Conservation (phyloP, 208 protist genomes). For the Naegleria gruberi region DNA sequence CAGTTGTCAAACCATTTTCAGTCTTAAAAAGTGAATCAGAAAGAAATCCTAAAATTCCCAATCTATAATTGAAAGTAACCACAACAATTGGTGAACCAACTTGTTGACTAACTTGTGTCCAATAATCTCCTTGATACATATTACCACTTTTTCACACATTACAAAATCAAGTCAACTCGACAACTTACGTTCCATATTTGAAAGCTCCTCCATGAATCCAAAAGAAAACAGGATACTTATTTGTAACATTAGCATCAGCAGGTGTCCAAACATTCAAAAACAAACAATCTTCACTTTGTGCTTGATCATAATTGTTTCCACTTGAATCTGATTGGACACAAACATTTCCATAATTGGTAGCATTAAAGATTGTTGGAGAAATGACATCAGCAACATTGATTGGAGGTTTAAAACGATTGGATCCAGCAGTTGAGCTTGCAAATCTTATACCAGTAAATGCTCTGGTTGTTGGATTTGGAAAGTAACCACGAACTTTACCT, state of each 20-base stretch:
- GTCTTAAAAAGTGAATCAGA: neutral
- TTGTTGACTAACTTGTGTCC: no score
- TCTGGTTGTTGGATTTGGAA: neutral
- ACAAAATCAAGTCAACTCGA: no score
- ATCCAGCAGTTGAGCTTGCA: conserved; percentile 33
- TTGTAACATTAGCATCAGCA: neutral
- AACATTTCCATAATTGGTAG: conserved; percentile 24
- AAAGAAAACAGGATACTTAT: conserved; percentile 29
- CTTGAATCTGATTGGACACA: neutral
- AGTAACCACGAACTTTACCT: neutral
- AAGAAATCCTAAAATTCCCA: conserved; percentile 3
- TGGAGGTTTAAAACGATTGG: conserved; percentile 33
- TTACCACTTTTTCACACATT: no score
- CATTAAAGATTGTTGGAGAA: conserved; percentile 11
- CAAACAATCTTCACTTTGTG: conserved; percentile 37
- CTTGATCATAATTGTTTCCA: neutral
- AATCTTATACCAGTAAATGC: conserved; percentile 33
- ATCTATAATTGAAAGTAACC: neutral
- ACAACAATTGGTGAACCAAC: neutral
- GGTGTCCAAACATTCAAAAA: conserved; percentile 39
- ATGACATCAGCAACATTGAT: neutral
- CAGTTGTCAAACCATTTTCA: neutral
- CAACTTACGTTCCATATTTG: conserved; percentile 9
- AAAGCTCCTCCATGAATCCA: conserved; percentile 38
- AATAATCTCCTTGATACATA: neutral